Evolutionary conservation across 2,329 filamentous ascomycete genomes (phyloP), one percentile per base, ranked within the genome.

Genomic region (Dactylellina parvicollis): DNA sequence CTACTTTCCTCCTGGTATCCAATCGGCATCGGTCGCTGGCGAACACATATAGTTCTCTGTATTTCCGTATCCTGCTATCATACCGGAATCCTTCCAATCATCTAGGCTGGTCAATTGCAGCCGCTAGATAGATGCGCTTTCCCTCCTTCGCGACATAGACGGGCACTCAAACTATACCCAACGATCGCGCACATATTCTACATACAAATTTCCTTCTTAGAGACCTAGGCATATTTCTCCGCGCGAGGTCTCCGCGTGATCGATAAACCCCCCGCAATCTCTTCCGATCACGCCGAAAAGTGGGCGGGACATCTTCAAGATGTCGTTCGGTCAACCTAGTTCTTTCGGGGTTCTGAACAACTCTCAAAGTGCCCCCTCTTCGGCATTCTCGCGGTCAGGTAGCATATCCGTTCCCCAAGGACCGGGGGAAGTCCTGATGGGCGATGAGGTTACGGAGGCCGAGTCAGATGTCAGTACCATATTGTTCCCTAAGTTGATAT

Each of bases 381-480:
- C 36, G 9, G 49, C 61, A 20, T 72, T 65, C 30, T 65, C 59
- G n/a, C 49, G 67, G 4, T 65, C 67, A 12, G 32, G 18, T 24
- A 72, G 67, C 14, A 55, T 73, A 36, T 71, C 60, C 56, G 60
- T 49, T 46, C 61, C 66, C 28, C 69, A 76, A 34, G 74, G 66
- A 47, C 75, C 76, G 16, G 70, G 76, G 24, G 64, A 77, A 28
- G 75, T 76, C 10, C 49, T 75, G n/a, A 54, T 73, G 46, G 76
- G 70, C 10, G 61, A 76, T 32, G 76, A 77, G 28, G 66, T 75
- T 7, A 69, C 88, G 76, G 89, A 92, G 76, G 90, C 96, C 77
- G 87, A 89, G 80, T 94, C 92, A 76, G 92, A 96, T 85, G 91
- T 92, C 82, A 76, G 82, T 78, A n/a, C 34, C 30, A 52, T 40